Evolutionary conservation across 1,139 yeast genomes (phyloP).

Genomic region (Yamadazyma friedrichii): DNA sequence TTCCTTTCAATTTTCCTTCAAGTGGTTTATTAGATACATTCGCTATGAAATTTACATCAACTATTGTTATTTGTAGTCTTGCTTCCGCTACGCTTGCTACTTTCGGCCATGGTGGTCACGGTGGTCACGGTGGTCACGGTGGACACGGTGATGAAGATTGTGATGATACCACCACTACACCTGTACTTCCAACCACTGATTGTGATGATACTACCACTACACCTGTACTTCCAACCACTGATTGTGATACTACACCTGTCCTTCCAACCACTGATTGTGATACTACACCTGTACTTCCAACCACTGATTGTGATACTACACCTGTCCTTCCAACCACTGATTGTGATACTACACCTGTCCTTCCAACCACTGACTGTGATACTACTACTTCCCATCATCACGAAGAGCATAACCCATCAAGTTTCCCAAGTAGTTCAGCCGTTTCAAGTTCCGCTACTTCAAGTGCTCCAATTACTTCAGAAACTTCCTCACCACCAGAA

Average conservation of each 20-base stretch:
- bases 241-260: conserved; percentile 1
- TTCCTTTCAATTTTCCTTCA: background rate
- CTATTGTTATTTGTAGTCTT: conserved; percentile 10
- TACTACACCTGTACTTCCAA: conserved; percentile 16
- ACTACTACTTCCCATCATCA: background rate
- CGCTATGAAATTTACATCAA: conserved; percentile 12
- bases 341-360: conserved; percentile 19
- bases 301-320: conserved; percentile 6
- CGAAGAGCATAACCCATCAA: background rate
- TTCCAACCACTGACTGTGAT: conserved; percentile 4
- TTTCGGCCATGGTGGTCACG: background rate
- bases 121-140: conserved; percentile 1
- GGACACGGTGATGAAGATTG: conserved; percentile 8
- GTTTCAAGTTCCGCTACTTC: conserved; percentile 3
- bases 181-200: conserved; percentile 1
- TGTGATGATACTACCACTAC: conserved; percentile 3
- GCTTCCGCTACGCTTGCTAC: conserved; percentile 11
- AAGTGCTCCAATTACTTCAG: conserved; percentile 1
- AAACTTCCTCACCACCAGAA: background rate
- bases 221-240: conserved; percentile 1
- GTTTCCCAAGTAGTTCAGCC: background rate
- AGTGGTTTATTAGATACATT: background rate
- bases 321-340: conserved; percentile 8
- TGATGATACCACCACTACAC: conserved; percentile 9
- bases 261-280: conserved; percentile 12